Evolutionary conservation across 192 early-diverging fungal species (phyloP).

Genomic region (Podila epigama): DNA sequence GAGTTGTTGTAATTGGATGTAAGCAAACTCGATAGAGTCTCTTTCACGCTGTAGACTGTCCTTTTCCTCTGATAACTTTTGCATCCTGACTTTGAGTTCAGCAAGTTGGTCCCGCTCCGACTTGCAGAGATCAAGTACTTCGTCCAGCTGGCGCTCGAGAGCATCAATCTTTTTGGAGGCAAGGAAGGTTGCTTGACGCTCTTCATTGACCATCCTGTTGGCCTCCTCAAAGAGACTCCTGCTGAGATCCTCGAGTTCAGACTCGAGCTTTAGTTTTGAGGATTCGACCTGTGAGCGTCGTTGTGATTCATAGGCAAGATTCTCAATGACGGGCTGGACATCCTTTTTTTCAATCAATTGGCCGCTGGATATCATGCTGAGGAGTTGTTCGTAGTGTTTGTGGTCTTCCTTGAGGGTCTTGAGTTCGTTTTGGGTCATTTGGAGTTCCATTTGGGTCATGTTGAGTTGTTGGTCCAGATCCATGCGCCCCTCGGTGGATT

Average conservation of each 20-base stretch:
- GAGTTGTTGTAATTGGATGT: slow-evolving; percentile 28
- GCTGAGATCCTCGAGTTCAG: slow-evolving; percentile 44
- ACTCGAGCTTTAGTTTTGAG: slow-evolving; percentile 41
- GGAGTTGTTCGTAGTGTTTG: slow-evolving; percentile 35
- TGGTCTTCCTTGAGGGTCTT: slow-evolving; percentile 23
- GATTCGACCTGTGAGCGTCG: slow-evolving; percentile 32
- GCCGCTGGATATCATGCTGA: slow-evolving; percentile 40
- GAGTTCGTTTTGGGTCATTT: slow-evolving; percentile 30
- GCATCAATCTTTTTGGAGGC: slow-evolving; percentile 33
- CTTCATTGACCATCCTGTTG: slow-evolving; percentile 49
- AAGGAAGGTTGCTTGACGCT: slow-evolving; percentile 25
- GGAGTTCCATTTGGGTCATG: slow-evolving; percentile 49
- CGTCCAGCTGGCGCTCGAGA: slow-evolving; percentile 41
- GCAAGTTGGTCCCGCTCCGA: slow-evolving; percentile 45
- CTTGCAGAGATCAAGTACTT: slow-evolving; percentile 44
- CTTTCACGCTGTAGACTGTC: slow-evolving; percentile 31
- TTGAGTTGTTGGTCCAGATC: slow-evolving; percentile 44
- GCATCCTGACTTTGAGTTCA: slow-evolving; percentile 40
- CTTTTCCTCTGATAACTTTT: slow-evolving; percentile 43
- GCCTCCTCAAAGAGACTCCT: slow-evolving; percentile 48
- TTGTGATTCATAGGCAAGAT: slow-evolving; percentile 44
- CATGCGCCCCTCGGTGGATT: slow-evolving; percentile 44
- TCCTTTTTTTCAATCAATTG: slow-evolving; percentile 50
- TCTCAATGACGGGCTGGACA: slow-evolving; percentile 48
- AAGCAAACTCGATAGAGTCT: slow-evolving; percentile 37